Conservation (phyloP, 2,329 filamentous ascomycete species). For the Xylariales sp. region DNA sequence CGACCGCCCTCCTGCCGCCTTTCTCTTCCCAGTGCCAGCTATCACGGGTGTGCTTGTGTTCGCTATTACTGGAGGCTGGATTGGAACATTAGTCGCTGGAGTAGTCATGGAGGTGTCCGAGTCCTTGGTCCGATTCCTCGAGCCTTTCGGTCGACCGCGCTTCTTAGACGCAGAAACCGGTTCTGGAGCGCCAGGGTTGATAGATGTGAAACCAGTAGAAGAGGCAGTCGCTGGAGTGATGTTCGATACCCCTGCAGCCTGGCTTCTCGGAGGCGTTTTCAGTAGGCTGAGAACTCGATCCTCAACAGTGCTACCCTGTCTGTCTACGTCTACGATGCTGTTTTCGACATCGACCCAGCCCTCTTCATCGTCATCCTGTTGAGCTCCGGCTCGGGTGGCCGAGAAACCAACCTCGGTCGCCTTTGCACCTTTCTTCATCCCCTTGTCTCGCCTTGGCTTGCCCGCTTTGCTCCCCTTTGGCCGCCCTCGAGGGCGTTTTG, state of each 20-base stretch:
- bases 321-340: conserved; percentile 23
- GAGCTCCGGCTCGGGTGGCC: conserved; percentile 15
- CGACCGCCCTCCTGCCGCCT: conserved; percentile 27
- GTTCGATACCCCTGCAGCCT: conserved; percentile 13
- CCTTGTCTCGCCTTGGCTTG: conserved; percentile 44
- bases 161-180: conserved; percentile 29
- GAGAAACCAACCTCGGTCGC: conserved; percentile 16
- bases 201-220: conserved; percentile 25
- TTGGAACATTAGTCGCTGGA: too few relatives aligned
- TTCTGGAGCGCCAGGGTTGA: conserved; percentile 20
- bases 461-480: conserved; percentile 53
- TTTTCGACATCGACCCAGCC: conserved; percentile 44
- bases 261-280: conserved; percentile 17
- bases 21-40: conserved; percentile 23
- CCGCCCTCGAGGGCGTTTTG: conserved; percentile 45
- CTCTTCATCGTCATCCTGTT: conserved; percentile 26
- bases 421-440: conserved; percentile 41
- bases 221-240: conserved; percentile 21
- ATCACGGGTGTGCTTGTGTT: conserved; percentile 8
- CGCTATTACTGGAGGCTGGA: conserved; percentile 9
- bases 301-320: conserved; percentile 24
- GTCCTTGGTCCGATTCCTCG: conserved; percentile 43
- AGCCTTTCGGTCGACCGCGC: conserved; percentile 47
- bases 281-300: conserved; percentile 17
- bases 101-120: conserved; percentile 21